phyloP scores from a whole-genome alignment of 257 asterid genomes.

The Thymus mandschuricus region DNA sequence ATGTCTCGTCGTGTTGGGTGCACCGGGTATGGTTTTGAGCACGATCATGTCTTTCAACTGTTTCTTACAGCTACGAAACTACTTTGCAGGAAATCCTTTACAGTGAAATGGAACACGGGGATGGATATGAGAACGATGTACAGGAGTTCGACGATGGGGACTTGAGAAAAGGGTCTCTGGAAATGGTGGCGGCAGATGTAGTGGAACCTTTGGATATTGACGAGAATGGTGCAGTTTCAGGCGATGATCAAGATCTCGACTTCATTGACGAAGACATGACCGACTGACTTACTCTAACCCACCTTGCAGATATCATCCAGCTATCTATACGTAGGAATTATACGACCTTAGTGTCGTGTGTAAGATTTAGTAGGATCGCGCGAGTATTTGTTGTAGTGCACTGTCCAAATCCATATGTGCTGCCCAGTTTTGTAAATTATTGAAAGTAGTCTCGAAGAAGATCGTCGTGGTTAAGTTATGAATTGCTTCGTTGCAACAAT shows the following conservation, averaged over 20 bases:
- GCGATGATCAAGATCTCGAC: slow-evolving; percentile 56
- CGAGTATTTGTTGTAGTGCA: not conserved
- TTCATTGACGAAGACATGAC: slow-evolving; percentile 68
- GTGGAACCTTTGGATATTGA: slow-evolving; percentile 56
- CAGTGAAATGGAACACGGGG: slow-evolving; percentile 71
- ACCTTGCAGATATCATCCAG: not conserved
- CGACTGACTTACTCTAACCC: slow-evolving; percentile 23
- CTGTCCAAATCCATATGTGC: slow-evolving; percentile 8
- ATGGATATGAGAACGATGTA: slow-evolving; percentile 63
- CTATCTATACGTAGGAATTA: not conserved
- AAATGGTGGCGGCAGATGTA: slow-evolving; percentile 52
- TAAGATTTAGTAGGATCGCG: slow-evolving; percentile 2
- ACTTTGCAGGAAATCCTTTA: slow-evolving; percentile 62
- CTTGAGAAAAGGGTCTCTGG: slow-evolving; percentile 56
- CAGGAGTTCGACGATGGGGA: slow-evolving; percentile 60
- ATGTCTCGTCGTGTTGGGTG: not conserved
- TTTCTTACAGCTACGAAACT: not conserved
- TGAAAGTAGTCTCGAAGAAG: not conserved
- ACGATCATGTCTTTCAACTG: too few relatives aligned
- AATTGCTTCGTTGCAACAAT: too few relatives aligned
- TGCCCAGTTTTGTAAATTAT: slow-evolving; percentile 37
- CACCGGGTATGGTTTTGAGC: too few relatives aligned
- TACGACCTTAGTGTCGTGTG: slow-evolving; percentile 8
- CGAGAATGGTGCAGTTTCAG: slow-evolving; percentile 48
- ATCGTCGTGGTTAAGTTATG: not conserved